Evolutionary conservation across 2,329 filamentous ascomycete genomes (phyloP).

Genomic region (Aspergillus versicolor): DNA sequence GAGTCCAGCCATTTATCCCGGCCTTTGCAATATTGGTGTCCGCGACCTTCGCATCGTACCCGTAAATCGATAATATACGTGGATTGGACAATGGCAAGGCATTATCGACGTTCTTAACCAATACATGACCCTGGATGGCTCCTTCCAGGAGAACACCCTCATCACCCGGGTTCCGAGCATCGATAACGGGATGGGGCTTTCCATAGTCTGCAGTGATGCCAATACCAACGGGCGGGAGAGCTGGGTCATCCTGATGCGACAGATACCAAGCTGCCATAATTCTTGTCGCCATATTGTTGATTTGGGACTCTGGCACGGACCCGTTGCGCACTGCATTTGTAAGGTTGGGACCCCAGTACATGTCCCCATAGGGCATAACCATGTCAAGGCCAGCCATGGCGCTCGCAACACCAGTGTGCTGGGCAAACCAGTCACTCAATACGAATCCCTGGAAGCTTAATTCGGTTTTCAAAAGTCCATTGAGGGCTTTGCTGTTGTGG

Average conservation of each 20-base stretch:
- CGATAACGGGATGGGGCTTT: slow-evolving; percentile 20
- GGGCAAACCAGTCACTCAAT: slow-evolving; percentile 77
- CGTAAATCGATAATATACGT: slow-evolving; percentile 52
- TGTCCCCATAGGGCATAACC: slow-evolving; percentile 20
- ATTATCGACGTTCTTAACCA: slow-evolving; percentile 52
- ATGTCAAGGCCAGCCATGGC: slow-evolving; percentile 28
- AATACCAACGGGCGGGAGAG: not conserved
- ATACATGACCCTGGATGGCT: slow-evolving; percentile 60
- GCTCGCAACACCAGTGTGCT: slow-evolving; percentile 53
- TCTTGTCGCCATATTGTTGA: slow-evolving; percentile 61
- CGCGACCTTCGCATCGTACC: slow-evolving; percentile 53
- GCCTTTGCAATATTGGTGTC: not conserved
- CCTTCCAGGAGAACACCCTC: slow-evolving; percentile 39
- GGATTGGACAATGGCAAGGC: slow-evolving; percentile 47
- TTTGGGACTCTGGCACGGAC: slow-evolving; percentile 51
- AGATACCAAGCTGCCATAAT: slow-evolving; percentile 14
- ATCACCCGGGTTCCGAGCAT: slow-evolving; percentile 50
- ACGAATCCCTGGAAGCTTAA: slow-evolving; percentile 74
- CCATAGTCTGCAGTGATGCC: too few species aligned
- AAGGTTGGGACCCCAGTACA: slow-evolving; percentile 29
- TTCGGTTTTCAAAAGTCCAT: slow-evolving; percentile 75
- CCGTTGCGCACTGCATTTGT: slow-evolving; percentile 58
- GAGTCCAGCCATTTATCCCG: too few species aligned
- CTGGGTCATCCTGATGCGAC: not conserved
- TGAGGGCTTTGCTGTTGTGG: slow-evolving; percentile 75